These are phyloP conservation scores for Glonium stellatum DNA, from an alignment of 495 filamentous ascomycete genomes.

Conservation along the genomic window DNA sequence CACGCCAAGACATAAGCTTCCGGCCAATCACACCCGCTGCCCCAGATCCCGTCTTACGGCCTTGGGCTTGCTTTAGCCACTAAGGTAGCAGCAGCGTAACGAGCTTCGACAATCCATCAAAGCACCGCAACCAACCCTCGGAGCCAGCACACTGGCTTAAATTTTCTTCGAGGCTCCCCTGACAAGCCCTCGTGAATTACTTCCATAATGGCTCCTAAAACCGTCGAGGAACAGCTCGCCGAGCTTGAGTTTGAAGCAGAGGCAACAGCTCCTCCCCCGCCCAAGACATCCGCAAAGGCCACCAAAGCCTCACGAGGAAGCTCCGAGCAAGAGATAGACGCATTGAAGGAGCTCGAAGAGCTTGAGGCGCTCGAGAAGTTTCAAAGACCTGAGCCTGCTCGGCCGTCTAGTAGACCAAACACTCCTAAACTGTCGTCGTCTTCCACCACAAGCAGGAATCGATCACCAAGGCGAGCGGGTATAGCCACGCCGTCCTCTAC, in stretches of 20 bases:
- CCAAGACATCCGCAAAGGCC: conserved; percentile 31
- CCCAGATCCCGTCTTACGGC: background rate
- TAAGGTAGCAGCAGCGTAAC: background rate
- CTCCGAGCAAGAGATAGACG: conserved; percentile 22
- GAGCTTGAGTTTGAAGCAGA: conserved; percentile 27
- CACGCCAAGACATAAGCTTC: background rate
- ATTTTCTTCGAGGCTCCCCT: background rate
- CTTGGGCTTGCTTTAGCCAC: background rate
- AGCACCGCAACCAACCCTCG: background rate
- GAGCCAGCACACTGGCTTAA: background rate
- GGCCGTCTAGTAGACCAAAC: conserved; percentile 61
- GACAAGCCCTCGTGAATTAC: background rate
- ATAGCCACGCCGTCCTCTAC: conserved; percentile 50
- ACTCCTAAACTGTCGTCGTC: conserved; percentile 68
- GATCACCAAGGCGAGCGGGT: conserved; percentile 51
- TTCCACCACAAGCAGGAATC: conserved; percentile 46
- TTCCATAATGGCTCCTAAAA: conserved; percentile 19
- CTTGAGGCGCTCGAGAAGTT: conserved; percentile 65
- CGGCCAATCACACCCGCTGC: background rate
- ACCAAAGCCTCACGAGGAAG: conserved; percentile 35
- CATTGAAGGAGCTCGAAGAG: conserved; percentile 56
- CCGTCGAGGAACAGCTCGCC: conserved; percentile 29
- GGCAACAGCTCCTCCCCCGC: conserved; percentile 19
- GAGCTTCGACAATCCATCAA: background rate
- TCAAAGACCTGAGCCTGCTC: conserved; percentile 18